Conservation (phyloP, 1,284 basidiomycete species). For the Mycena citricolor region DNA sequence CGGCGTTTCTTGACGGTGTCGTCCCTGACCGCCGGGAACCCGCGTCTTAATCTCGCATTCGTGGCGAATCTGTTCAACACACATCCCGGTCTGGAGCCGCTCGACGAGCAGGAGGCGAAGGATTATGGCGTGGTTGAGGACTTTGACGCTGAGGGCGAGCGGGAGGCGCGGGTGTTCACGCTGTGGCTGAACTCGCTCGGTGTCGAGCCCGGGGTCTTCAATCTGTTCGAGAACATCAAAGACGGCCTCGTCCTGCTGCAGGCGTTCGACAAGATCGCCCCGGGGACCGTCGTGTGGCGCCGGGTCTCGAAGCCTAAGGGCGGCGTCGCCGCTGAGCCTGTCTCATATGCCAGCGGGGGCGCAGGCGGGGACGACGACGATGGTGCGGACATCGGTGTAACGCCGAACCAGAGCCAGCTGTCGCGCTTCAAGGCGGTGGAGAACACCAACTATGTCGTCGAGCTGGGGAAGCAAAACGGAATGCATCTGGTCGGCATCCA, state of each 20-base stretch:
- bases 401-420: conserved; percentile 78
- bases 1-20: conserved; percentile 94
- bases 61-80: conserved; percentile 99
- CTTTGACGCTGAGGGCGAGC: conserved; percentile 98
- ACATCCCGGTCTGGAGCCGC: conserved; percentile 88
- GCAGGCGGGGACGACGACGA: conserved; percentile 58
- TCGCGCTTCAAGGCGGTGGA: conserved; percentile 97
- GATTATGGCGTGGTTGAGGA: conserved; percentile 89
- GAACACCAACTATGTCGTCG: conserved; percentile 96
- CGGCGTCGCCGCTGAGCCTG: conserved; percentile 41
- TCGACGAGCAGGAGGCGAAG: conserved; percentile 87
- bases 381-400: conserved; percentile 74
- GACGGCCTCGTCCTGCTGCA: conserved; percentile 91
- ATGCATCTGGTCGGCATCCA: conserved; percentile 99
- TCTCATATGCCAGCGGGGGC: conserved; percentile 38
- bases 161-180: conserved; percentile 96
- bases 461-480: conserved; percentile 87
- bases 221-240: conserved; percentile 94
- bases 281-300: conserved; percentile 91
- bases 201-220: conserved; percentile 95
- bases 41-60: conserved; percentile 98
- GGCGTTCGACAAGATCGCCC: conserved; percentile 94
- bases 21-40: conserved; percentile 91
- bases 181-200: conserved; percentile 97
- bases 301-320: conserved; percentile 91